A percentile compares a stretch with the other conserved stretches of the same genome.
Evolutionary conservation across 805 yeast genomes (phyloP).

Genomic region (Sugiyamaella boreocaroliniensis): DNA sequence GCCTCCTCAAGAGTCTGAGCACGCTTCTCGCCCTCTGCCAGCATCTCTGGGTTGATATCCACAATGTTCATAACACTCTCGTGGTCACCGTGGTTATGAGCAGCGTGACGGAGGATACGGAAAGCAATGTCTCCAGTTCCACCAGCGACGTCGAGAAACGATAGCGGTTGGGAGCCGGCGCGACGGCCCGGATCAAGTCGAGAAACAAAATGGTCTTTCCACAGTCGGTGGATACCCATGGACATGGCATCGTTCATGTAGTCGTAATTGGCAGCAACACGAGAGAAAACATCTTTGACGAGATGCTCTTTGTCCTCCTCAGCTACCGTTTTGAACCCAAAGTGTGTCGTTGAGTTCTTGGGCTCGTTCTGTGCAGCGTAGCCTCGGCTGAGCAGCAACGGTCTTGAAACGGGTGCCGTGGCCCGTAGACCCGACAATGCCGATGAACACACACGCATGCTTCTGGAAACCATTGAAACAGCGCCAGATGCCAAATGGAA

Average conservation of each 20-base stretch:
- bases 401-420: background rate
- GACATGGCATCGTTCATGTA: slow-evolving; percentile 98
- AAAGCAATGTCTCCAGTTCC: slow-evolving; percentile 98
- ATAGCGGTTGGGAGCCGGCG: slow-evolving; percentile 76
- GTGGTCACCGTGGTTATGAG: slow-evolving; percentile 64
- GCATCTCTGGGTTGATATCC: slow-evolving; percentile 95
- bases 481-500: no score
- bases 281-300: slow-evolving; percentile 79
- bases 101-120: slow-evolving; percentile 89
- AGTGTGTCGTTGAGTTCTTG: slow-evolving; percentile 65
- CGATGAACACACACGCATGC: background rate
- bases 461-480: no score
- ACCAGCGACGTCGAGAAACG: slow-evolving; percentile 94
- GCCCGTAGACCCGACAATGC: background rate
- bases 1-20: slow-evolving; percentile 42
- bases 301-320: slow-evolving; percentile 66
- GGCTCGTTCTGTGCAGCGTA: background rate
- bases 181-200: slow-evolving; percentile 90
- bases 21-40: slow-evolving; percentile 82
- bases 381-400: background rate
- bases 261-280: slow-evolving; percentile 92
- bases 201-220: slow-evolving; percentile 88
- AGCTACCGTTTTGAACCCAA: slow-evolving; percentile 81
- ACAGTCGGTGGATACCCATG: slow-evolving; percentile 84
- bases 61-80: slow-evolving; percentile 80